These are phyloP conservation scores for Chrysanthemum seticuspe DNA, from an alignment of 129 eudicot species.

Conservation along the genomic window DNA sequence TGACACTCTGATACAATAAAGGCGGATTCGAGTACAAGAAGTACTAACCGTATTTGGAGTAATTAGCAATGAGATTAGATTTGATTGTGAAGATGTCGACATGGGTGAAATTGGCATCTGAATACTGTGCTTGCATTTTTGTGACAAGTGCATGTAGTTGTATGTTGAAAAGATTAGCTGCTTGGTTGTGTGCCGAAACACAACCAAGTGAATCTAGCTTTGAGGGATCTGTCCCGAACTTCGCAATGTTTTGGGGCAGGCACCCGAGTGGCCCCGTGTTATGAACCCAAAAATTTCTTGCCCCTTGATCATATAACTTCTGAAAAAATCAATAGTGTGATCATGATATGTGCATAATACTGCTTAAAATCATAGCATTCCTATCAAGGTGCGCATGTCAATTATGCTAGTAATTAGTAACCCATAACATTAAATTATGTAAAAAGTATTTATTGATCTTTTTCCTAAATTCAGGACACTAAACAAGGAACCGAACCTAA, in stretches of 20 bases:
- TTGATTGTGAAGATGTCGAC: constrained; percentile 73
- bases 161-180: constrained; percentile 70
- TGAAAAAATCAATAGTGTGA: constrained; percentile 22
- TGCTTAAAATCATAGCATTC: background rate
- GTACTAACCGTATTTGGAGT: constrained; percentile 69
- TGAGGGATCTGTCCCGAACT: constrained; percentile 69
- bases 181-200: constrained; percentile 68
- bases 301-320: constrained; percentile 74
- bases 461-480: too few relatives aligned
- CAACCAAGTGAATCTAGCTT: constrained; percentile 80
- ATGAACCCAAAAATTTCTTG: constrained; percentile 85
- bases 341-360: background rate
- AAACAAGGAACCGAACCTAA: constrained; percentile 24
- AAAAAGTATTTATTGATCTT: too few relatives aligned
- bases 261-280: constrained; percentile 95
- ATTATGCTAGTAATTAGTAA: background rate
- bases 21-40: background rate
- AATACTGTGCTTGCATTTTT: constrained; percentile 60
- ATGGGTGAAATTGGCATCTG: constrained; percentile 61
- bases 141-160: constrained; percentile 69
- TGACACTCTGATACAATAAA: constrained; percentile 6
- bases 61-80: constrained; percentile 71
- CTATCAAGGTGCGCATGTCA: background rate
- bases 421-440: background rate
- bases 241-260: constrained; percentile 67